Percentiles rank a stretch among this genome's conserved stretches.
Evolutionary conservation across 1,139 yeast species (phyloP).

Genomic region (Debaryomyces singareniensis): DNA sequence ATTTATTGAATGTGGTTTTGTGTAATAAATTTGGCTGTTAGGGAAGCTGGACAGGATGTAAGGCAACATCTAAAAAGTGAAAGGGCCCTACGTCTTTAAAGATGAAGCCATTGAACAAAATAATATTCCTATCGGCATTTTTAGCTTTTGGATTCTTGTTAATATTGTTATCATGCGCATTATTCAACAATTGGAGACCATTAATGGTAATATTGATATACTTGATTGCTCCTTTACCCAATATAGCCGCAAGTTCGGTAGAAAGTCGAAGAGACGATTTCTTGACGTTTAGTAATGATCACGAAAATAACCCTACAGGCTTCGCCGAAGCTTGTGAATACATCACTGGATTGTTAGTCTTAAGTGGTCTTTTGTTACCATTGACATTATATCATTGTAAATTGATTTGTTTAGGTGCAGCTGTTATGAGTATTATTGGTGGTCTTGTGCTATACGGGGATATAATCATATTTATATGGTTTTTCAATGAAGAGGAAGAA

Average conservation of each 20-base stretch:
- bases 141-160: slow-evolving; percentile 71
- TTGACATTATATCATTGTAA: slow-evolving; percentile 55
- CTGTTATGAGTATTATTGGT: slow-evolving; percentile 61
- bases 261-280: slow-evolving; percentile 50
- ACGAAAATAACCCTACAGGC: slow-evolving; percentile 35
- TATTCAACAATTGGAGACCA: slow-evolving; percentile 66
- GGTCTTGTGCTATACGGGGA: slow-evolving; percentile 69
- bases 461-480: slow-evolving; percentile 64
- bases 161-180: slow-evolving; percentile 66
- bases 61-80: not conserved
- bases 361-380: slow-evolving; percentile 67
- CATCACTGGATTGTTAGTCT: slow-evolving; percentile 57
- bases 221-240: slow-evolving; percentile 68
- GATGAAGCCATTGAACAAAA: slow-evolving; percentile 59
- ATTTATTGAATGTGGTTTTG: slow-evolving; percentile 1
- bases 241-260: slow-evolving; percentile 37
- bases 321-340: slow-evolving; percentile 57
- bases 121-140: slow-evolving; percentile 63
- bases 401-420: slow-evolving; percentile 51
- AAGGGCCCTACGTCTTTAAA: not conserved
- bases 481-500: slow-evolving; percentile 53
- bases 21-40: slow-evolving; percentile 1
- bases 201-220: slow-evolving; percentile 61
- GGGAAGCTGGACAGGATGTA: not conserved
- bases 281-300: slow-evolving; percentile 53